Evolutionary conservation across 75 land plant species (phyloP), one percentile per base, ranked within the genome.

Genomic region (Pseudotsuga menziesii): DNA sequence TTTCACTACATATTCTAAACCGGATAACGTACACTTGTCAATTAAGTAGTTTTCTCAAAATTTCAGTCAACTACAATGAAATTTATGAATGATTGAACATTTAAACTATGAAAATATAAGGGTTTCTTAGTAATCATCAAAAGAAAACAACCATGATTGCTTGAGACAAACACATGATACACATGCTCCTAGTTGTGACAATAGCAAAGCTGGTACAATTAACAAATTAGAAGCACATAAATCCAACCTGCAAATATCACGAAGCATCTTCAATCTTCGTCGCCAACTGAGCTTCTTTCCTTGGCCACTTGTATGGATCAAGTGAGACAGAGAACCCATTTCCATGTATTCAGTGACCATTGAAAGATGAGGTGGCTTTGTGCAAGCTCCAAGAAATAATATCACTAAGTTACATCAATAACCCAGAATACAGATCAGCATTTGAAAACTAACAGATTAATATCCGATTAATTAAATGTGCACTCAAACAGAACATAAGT

Each of bases 301-400:
- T 81, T 91, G 89, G 58, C 90, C 97, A 82, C 89, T 93, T 54
- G 78, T 78, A 76, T 95, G 97, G 35, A 95, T 88, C 57, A 95
- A 76, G 76, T 85, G 82, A 73, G 91, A 93, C 57, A 95, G 83
- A 9, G 98, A 95, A 25, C 98, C 98, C 89, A 90, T 88, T 59
- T 93, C 98, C 98, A 95, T 95, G 82, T 95, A 95, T 74, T 95
- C 98, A 19, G 98, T 95, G 17, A 95, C 87, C 97, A 93, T 93
- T 69, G 98, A 93, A 32, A 95, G 77, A 61, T 84, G 97, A 56
- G 98, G 97, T 57, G 98, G 98, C 80, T 74, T 93, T 82, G 92
- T 93, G 84, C 98, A 95, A 4, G 98, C 98, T 76, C 98, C 98
- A 76, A 95, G 85, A 77, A 95, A 95, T 77, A 95, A 83, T 57